Percentiles rank a stretch among this genome's conserved stretches.
phyloP scores from a whole-genome alignment of 1,284 basidiomycete genomes.

The Boletus sp. region DNA sequence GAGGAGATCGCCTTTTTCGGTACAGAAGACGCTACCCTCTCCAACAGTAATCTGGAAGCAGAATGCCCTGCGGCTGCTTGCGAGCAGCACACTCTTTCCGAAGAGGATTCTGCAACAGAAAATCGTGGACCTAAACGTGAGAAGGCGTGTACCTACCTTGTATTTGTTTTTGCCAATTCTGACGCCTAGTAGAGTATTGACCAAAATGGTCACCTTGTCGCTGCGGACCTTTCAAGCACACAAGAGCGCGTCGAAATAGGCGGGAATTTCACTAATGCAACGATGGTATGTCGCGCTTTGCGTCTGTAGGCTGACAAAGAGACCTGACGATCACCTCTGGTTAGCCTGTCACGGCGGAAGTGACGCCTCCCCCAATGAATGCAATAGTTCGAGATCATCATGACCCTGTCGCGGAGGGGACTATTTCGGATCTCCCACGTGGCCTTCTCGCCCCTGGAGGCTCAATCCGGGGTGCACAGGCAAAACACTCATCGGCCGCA shows the following conservation, averaged over 20 bases:
- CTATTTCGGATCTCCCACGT: not conserved
- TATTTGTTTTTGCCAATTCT: not conserved
- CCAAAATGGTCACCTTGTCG: not conserved
- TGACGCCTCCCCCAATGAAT: not conserved
- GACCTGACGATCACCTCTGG: not conserved
- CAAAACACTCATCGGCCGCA: not conserved
- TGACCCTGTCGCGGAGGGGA: not conserved
- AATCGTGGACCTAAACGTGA: not conserved
- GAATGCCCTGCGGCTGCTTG: not conserved
- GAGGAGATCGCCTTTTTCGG: conserved; percentile 21
- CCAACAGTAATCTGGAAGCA: not conserved
- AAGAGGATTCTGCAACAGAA: not conserved
- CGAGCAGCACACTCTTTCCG: not conserved
- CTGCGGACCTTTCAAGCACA: not conserved
- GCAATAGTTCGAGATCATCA: not conserved
- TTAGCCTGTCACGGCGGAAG: conserved; percentile 6
- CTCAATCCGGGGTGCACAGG: not conserved
- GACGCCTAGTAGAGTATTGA: conserved; percentile 1
- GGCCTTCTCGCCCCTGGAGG: not conserved
- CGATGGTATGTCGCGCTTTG: conserved; percentile 10
- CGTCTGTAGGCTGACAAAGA: not conserved
- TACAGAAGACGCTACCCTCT: not conserved
- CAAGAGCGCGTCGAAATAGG: not conserved
- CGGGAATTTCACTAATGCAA: not conserved
- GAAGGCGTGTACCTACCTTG: conserved; percentile 4